Base-by-base conservation (phyloP, 768 basidiomycete species). In the Serendipita indica region DNA sequence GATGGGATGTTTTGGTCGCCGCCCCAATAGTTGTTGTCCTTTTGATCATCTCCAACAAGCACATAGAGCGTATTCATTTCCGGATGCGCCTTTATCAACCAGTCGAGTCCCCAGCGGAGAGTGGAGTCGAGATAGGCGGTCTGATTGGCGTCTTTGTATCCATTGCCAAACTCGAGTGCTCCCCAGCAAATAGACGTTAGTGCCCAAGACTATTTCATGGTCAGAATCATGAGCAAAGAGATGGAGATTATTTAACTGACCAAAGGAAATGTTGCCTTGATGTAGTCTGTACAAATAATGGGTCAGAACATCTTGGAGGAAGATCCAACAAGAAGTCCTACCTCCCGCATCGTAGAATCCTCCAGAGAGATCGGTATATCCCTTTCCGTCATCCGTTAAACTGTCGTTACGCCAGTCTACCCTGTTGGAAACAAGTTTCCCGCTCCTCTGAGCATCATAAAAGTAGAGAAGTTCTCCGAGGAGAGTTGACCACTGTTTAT, bases 321-420 rank as follows among this genome's bases (percentile, higher is more conserved):
- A 58, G 54, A 45, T 37, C 61, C 46, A 54, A 64, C n/a, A n/a
- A n/a, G n/a, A n/a, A n/a, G n/a, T n/a, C 73, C 65, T 65, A 86
- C 87, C 87, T 73, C 91, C 91, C 61, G 92, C 90, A 74, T 94
- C 92, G 67, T 89, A 93, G 67, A 84, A 94, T 4, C 92, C 93
- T 68, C 90, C 89, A 32, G 76, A 81, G 57, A 96, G 71, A 68
- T 97, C 86, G 14, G 90, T 65, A 3, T 76, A 75, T 33, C 75
- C 82, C 62, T 89, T 84, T 13, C 91, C 93, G 69, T 97, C 93
- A 33, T 80, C 71, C 22, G 83, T 64, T 16, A 80, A 79, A 65
- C 87, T 89, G 59, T 84, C 78, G 65, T 96, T 96, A 57, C 92
- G 75, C 93, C 93, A 97, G 25, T 78, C 66, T 1, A 93, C 88